phyloP scores from a whole-genome alignment of 1,139 yeast genomes.

The Hyphopichia pseudoburtonii region DNA sequence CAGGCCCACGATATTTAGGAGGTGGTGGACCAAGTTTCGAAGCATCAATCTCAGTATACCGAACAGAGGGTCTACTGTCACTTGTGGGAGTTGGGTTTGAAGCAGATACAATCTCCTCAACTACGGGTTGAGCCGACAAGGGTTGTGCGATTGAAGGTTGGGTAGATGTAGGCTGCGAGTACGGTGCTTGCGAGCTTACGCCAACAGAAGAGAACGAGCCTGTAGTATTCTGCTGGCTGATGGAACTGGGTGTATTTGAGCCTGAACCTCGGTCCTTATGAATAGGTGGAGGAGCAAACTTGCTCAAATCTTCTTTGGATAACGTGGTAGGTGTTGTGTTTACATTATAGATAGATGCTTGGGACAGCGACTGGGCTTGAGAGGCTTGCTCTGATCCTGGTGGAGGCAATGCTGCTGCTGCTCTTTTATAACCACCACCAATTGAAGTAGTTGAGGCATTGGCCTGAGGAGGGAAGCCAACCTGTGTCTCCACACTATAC shows the following conservation, averaged over 20 bases:
- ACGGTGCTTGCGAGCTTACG: too few species aligned
- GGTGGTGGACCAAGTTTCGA: conserved; percentile 17
- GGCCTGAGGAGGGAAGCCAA: neutral
- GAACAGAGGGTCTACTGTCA: conserved; percentile 1
- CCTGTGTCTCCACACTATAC: neutral
- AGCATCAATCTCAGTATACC: conserved; percentile 11
- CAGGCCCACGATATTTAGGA: conserved; percentile 8
- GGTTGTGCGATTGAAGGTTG: too few species aligned
- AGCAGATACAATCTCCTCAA: too few species aligned
- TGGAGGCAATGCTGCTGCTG: conserved; percentile 1
- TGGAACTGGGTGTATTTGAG: neutral
- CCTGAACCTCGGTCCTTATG: conserved; percentile 21
- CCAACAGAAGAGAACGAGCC: too few species aligned
- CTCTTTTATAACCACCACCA: neutral
- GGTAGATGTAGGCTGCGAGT: neutral
- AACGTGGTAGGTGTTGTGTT: conserved; percentile 19
- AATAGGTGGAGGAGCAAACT: conserved; percentile 46
- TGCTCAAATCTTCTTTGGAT: neutral
- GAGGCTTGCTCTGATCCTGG: conserved; percentile 5
- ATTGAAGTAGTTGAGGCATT: neutral
- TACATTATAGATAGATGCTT: neutral
- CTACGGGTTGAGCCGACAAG: too few species aligned
- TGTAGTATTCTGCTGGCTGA: neutral
- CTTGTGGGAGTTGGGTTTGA: too few species aligned
- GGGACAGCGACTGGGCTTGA: conserved; percentile 30